Evolutionary conservation across 2,329 filamentous ascomycete species (phyloP).

Genomic region (Paecilomyces formosus): DNA sequence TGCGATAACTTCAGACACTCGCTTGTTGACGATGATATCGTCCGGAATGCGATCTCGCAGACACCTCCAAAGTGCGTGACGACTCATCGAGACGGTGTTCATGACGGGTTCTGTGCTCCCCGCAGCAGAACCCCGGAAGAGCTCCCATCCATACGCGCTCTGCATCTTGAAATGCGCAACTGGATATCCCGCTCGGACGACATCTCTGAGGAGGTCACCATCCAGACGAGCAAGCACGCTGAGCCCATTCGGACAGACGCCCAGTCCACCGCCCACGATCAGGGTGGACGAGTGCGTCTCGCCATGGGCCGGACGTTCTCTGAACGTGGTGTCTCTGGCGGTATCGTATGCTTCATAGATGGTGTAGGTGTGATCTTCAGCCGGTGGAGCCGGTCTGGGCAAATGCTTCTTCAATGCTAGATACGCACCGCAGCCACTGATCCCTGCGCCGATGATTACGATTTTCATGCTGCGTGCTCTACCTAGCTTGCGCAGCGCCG

Average conservation of each 20-base stretch:
- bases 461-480: slow-evolving; percentile 28
- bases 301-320: slow-evolving; percentile 11
- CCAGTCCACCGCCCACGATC: slow-evolving; percentile 31
- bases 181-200: slow-evolving; percentile 27
- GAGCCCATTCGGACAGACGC: slow-evolving; percentile 33
- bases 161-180: slow-evolving; percentile 24
- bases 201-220: slow-evolving; percentile 22
- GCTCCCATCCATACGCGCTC: slow-evolving; percentile 25
- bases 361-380: slow-evolving; percentile 20
- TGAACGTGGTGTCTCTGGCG: slow-evolving; percentile 12
- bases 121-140: slow-evolving; percentile 18
- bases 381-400: slow-evolving; percentile 9
- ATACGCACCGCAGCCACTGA: slow-evolving; percentile 33
- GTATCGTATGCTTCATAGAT: slow-evolving; percentile 37
- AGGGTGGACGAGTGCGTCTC: slow-evolving; percentile 24
- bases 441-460: slow-evolving; percentile 37
- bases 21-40: slow-evolving; percentile 23
- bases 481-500: background rate
- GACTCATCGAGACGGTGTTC: slow-evolving; percentile 28
- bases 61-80: slow-evolving; percentile 31
- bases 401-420: slow-evolving; percentile 35
- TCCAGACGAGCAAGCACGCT: slow-evolving; percentile 31
- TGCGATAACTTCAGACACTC: slow-evolving; percentile 20
- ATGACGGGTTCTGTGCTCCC: slow-evolving; percentile 11
- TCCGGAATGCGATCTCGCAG: slow-evolving; percentile 29